Base-by-base conservation (phyloP, 306 rosid species). In the Alnus rubra region DNA sequence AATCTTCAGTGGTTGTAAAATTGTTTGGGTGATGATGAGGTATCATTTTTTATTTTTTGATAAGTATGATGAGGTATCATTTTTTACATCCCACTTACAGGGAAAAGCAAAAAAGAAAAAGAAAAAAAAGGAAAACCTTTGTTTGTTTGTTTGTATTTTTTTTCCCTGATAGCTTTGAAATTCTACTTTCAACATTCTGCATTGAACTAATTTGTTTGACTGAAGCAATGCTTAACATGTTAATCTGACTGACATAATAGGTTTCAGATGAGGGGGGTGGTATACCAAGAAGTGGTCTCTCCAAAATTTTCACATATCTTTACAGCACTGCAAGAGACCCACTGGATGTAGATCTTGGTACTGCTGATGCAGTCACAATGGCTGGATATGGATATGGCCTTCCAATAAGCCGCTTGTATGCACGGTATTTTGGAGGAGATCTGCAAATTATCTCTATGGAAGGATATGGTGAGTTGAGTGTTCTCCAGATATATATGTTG, bases 311-410 rank as follows among this genome's bases (percentile, higher is more conserved):
- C 79, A 94, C 98, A 9, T 94, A 94, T 83, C 94, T 94, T n/a
- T 94, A 94, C 78, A 92, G 96, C 80, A 94, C 98, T 39, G 98
- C 98, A 64, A 85, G 42, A 77, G 89, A 89, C 78, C 98, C 94
- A 16, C 76, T 92, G 87, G 92, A 94, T 59, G 94, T 92, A 79
- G 80, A 94, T 82, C 88, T 94, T 55, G 92, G 94, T 50, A 75
- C 70, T 47, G 86, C 83, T 23, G 88, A 92, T 68, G 59, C 84
- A 31, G 97, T 89, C 75, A 92, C 93, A 54, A 92, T 94, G 97
- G 97, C 97, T 83, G 97, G 98, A 60, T 94, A 94, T 81, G 98
- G 98, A 59, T 92, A 90, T 67, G 97, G 98, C 45, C 92, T 94
- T 79, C 97, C 96, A 3, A 92, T 92, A 60, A 88, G 98, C 65